These are phyloP conservation scores for Hypomyces rosellus DNA, from an alignment of 2,329 filamentous ascomycete genomes.

Conservation along the genomic window DNA sequence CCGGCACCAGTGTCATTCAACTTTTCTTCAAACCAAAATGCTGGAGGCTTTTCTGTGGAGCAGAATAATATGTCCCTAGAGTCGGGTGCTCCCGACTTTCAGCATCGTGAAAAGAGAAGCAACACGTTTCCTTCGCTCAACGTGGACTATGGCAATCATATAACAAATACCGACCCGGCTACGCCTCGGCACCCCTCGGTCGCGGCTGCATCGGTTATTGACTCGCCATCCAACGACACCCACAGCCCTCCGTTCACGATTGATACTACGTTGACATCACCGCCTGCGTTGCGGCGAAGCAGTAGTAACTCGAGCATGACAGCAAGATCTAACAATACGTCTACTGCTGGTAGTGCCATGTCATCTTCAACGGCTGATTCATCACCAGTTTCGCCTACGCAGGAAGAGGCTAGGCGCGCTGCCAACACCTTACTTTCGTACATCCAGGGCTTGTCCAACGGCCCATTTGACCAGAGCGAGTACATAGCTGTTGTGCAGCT, in stretches of 20 bases:
- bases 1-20: conserved; percentile 49
- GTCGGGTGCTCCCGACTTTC: conserved; percentile 45
- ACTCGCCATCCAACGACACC: conserved; percentile 45
- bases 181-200: conserved; percentile 45
- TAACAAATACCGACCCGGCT: conserved; percentile 33
- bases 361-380: conserved; percentile 38
- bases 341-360: conserved; percentile 14
- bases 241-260: conserved; percentile 36
- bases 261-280: conserved; percentile 37
- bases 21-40: conserved; percentile 68
- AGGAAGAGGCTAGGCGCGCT: conserved; percentile 79
- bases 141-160: conserved; percentile 49
- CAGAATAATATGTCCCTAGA: conserved; percentile 29
- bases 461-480: conserved; percentile 70
- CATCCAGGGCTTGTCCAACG: conserved; percentile 61
- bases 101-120: conserved; percentile 64
- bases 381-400: conserved; percentile 62
- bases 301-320: conserved; percentile 32
- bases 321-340: conserved; percentile 17
- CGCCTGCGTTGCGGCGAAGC: conserved; percentile 27
- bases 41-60: conserved; percentile 54
- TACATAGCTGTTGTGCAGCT: conserved; percentile 72
- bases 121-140: conserved; percentile 77
- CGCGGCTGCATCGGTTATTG: conserved; percentile 46
- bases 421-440: conserved; percentile 77